Conservation (phyloP, 2,329 filamentous ascomycete species). For the Fusarium pseudograminearum region DNA sequence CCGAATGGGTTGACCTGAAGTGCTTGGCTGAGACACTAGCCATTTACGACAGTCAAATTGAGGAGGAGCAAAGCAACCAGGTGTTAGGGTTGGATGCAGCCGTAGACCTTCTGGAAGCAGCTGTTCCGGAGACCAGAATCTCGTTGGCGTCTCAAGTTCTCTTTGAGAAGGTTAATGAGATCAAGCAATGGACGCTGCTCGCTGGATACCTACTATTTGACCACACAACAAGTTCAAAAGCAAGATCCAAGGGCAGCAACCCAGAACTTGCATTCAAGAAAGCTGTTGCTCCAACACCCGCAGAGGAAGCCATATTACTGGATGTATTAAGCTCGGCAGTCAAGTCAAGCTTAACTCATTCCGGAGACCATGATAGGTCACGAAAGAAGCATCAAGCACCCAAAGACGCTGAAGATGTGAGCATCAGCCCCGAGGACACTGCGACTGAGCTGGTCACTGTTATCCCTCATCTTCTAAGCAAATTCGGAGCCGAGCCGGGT, state of each 20-base stretch:
- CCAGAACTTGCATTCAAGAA: conserved; percentile 74
- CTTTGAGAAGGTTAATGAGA: conserved; percentile 83
- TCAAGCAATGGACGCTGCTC: conserved; percentile 88
- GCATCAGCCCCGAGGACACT: conserved; percentile 71
- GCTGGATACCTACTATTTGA: conserved; percentile 94
- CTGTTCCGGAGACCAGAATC: conserved; percentile 81
- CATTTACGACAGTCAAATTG: conserved; percentile 80
- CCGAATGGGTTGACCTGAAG: conserved; percentile 92
- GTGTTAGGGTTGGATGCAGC: conserved; percentile 63
- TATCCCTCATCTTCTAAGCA: conserved; percentile 89
- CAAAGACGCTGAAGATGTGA: conserved; percentile 67
- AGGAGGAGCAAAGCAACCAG: conserved; percentile 65
- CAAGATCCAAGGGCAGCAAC: conserved; percentile 62
- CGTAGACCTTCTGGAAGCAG: conserved; percentile 69
- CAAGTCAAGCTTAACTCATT: conserved; percentile 75
- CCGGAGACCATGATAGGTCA: conserved; percentile 72
- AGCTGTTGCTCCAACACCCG: conserved; percentile 77
- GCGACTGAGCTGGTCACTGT: conserved; percentile 80
- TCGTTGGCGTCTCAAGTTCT: conserved; percentile 87
- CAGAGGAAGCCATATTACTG: conserved; percentile 86
- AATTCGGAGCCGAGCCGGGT: conserved; percentile 89
- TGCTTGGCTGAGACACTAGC: conserved; percentile 86
- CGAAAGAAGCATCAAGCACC: conserved; percentile 70
- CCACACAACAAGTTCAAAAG: conserved; percentile 75
- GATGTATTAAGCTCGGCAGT: conserved; percentile 89